Evolutionary conservation across 495 filamentous ascomycete species (phyloP).

Genomic region (Xylaria venustula): DNA sequence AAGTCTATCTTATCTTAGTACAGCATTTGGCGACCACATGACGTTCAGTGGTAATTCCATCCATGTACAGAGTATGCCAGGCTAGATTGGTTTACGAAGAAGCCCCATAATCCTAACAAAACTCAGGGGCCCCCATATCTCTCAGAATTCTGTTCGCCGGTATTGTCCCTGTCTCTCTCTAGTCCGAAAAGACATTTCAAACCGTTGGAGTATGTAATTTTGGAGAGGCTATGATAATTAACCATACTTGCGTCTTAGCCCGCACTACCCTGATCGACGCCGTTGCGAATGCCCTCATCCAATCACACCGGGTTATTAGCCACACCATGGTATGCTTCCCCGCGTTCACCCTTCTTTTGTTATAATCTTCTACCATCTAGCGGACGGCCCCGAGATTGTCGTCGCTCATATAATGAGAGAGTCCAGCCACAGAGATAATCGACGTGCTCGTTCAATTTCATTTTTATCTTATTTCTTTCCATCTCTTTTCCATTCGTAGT

Average conservation of each 20-base stretch:
- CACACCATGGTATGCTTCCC: conserved; percentile 27
- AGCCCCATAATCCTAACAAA: background rate
- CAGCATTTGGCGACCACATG: background rate
- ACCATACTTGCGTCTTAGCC: conserved; percentile 6
- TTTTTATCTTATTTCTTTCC: too few relatives aligned
- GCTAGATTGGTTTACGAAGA: background rate
- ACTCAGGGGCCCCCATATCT: conserved; percentile 1
- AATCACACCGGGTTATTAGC: conserved; percentile 27
- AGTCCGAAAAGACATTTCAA: background rate
- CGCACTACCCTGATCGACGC: conserved; percentile 5
- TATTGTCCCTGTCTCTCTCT: conserved; percentile 23
- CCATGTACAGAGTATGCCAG: background rate
- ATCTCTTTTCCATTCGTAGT: background rate
- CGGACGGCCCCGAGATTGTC: too few relatives aligned
- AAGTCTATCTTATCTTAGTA: background rate
- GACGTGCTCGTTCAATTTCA: too few relatives aligned
- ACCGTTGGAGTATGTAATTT: background rate
- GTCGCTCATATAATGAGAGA: background rate
- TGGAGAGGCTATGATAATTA: background rate
- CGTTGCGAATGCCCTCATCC: conserved; percentile 33
- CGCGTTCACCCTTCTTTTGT: background rate
- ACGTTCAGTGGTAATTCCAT: background rate
- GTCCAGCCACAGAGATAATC: background rate
- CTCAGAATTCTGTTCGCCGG: conserved; percentile 22
- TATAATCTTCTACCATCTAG: too few relatives aligned